These are phyloP conservation scores for Fragaria ananassa DNA, from an alignment of 306 rosid species.

Conservation along the genomic window DNA sequence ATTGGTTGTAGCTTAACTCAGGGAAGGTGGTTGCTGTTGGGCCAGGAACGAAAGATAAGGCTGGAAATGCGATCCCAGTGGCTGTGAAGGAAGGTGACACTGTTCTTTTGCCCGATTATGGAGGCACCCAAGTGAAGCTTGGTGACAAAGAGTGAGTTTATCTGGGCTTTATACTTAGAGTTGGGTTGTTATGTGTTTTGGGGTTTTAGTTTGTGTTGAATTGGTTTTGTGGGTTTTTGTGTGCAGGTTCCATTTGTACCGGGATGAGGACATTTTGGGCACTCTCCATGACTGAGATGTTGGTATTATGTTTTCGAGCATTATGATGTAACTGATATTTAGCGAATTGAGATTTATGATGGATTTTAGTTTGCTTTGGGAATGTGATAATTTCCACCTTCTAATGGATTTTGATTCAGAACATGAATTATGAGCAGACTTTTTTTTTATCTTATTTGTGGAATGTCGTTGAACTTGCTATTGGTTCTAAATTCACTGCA, in stretches of 20 bases:
- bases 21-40: conserved; percentile 89
- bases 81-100: conserved; percentile 73
- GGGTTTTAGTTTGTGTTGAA: background rate
- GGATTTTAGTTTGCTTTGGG: conserved; percentile 11
- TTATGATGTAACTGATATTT: conserved; percentile 4
- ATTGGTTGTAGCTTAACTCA: conserved; percentile 56
- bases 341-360: background rate
- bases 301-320: background rate
- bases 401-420: background rate
- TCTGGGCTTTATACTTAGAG: background rate
- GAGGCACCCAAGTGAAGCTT: conserved; percentile 83
- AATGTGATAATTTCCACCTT: conserved; percentile 4
- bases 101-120: conserved; percentile 87
- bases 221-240: conserved; percentile 1
- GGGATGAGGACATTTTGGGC: conserved; percentile 48
- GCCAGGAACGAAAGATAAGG: conserved; percentile 64
- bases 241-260: conserved; percentile 57
- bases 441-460: background rate
- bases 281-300: conserved; percentile 30
- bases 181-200: background rate
- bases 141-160: conserved; percentile 77
- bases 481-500: background rate
- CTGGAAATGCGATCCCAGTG: conserved; percentile 69
- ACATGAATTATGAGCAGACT: background rate
- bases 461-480: background rate